These are phyloP conservation scores for Cyberlindnera lachancei DNA, from an alignment of 805 yeast genomes.

Conservation along the genomic window DNA sequence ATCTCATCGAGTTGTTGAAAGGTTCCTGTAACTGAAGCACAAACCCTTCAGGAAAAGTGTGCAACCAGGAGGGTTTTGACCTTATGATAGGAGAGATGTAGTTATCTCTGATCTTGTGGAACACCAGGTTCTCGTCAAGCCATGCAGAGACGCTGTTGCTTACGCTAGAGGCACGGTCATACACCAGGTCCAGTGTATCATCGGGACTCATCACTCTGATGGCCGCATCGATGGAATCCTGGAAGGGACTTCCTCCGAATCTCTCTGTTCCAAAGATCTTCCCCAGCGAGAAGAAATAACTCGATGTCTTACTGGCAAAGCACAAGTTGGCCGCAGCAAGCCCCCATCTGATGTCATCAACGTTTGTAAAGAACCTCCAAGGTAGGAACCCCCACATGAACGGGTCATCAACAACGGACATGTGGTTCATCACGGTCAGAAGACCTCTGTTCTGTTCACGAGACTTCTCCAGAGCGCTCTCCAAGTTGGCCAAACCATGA, in stretches of 20 bases:
- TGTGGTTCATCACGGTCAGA: slow-evolving; percentile 85
- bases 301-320: slow-evolving; percentile 46
- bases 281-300: slow-evolving; percentile 75
- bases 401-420: slow-evolving; percentile 91
- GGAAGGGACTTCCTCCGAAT: slow-evolving; percentile 92
- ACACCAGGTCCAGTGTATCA: slow-evolving; percentile 42
- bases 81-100: slow-evolving; percentile 53
- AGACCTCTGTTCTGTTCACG: slow-evolving; percentile 64
- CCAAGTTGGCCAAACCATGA: slow-evolving; percentile 55
- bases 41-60: slow-evolving; percentile 90
- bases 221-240: slow-evolving; percentile 82
- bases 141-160: slow-evolving; percentile 11
- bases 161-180: slow-evolving; percentile 23
- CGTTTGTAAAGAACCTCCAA: slow-evolving; percentile 49
- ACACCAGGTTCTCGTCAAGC: slow-evolving; percentile 9
- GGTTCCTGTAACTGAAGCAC: slow-evolving; percentile 83
- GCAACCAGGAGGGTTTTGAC: slow-evolving; percentile 78
- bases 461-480: slow-evolving; percentile 55
- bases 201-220: slow-evolving; percentile 74
- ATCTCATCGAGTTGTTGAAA: slow-evolving; percentile 78
- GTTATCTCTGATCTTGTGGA: slow-evolving; percentile 16
- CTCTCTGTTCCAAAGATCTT: slow-evolving; percentile 82
- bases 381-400: slow-evolving; percentile 83
- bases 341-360: slow-evolving; percentile 83
- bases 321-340: slow-evolving; percentile 90